Evolutionary conservation across 2,329 filamentous ascomycete genomes (phyloP), one percentile per base, ranked within the genome.

Genomic region (Pseudocercospora fuligena): DNA sequence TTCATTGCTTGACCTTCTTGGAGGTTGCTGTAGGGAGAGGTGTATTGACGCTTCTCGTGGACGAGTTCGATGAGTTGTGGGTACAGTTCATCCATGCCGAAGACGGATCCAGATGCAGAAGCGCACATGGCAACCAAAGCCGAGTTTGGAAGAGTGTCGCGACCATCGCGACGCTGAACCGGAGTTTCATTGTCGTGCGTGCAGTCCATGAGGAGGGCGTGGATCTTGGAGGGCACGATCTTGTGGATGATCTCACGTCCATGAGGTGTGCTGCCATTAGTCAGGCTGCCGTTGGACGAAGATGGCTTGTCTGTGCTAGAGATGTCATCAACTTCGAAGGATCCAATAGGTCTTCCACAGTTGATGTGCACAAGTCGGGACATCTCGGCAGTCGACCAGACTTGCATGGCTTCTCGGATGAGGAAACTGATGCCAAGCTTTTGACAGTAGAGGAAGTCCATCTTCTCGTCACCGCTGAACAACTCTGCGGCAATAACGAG

Each of bases 161-260:
- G 88, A 60, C 94, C 94, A 78, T 97, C 94, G 47, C 96, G 88
- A 80, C 97, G 97, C 80, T 99, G 94, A 0, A 94, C 92, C 0
- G 95, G 95, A 1, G 93, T 91, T 81, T 99, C 94, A 74, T 99
- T 99, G 81, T 99, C 95, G 78, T 99, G 95, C 0, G 96, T 99
- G 80, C 96, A 99, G 78, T 99, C 96, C 93, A 98, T 98, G 80
- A 99, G 97, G 0, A 99, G 83, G 0, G 94, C 95, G 71, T 97
- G 94, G 0, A 98, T 91, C 3, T 94, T 92, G 3, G 89, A 92
- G n/a, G 91, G 90, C 71, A 92, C 92, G 79, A 99, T 94, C 68
- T 86, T 90, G 70, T 90, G 91, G 71, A 97, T 85, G 19, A 92
- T 87, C 73, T 94, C 90, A 40, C 84, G 82, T 33, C 82, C 77